Evolutionary conservation across 1,139 yeast species (phyloP).

Genomic region (Scheffersomyces illinoinensis): DNA sequence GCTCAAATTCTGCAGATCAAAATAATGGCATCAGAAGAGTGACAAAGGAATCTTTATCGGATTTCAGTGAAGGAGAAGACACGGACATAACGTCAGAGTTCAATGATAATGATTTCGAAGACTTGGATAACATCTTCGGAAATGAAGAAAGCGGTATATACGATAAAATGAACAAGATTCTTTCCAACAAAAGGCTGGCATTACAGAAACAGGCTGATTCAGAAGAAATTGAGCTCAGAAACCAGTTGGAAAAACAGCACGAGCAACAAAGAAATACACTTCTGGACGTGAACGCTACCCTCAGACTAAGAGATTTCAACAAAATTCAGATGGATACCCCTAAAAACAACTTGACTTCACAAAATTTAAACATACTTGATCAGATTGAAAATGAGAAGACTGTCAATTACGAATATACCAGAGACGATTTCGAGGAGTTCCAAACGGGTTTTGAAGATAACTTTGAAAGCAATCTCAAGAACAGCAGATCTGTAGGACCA

Average conservation of each 20-base stretch:
- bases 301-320: slow-evolving; percentile 32
- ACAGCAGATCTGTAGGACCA: slow-evolving; percentile 1
- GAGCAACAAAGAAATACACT: slow-evolving; percentile 8
- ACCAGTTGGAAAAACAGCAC: slow-evolving; percentile 16
- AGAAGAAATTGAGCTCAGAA: slow-evolving; percentile 34
- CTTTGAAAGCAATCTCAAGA: slow-evolving; percentile 9
- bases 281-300: slow-evolving; percentile 24
- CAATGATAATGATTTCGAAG: slow-evolving; percentile 45
- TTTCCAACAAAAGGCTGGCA: slow-evolving; percentile 25
- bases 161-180: slow-evolving; percentile 15
- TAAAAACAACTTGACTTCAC: slow-evolving; percentile 11
- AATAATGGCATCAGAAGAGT: slow-evolving; percentile 1
- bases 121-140: slow-evolving; percentile 42
- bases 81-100: slow-evolving; percentile 44
- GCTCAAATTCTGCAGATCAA: background rate
- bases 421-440: slow-evolving; percentile 42
- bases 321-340: slow-evolving; percentile 6
- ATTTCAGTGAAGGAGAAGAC: slow-evolving; percentile 40
- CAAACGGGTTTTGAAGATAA: slow-evolving; percentile 35
- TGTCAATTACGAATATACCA: slow-evolving; percentile 37
- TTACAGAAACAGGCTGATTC: slow-evolving; percentile 35
- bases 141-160: slow-evolving; percentile 40
- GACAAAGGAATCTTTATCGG: slow-evolving; percentile 26
- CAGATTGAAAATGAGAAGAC: slow-evolving; percentile 36
- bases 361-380: slow-evolving; percentile 22